phyloP scores from a whole-genome alignment of 495 filamentous ascomycete species.

The Sordaria brevicollis region DNA sequence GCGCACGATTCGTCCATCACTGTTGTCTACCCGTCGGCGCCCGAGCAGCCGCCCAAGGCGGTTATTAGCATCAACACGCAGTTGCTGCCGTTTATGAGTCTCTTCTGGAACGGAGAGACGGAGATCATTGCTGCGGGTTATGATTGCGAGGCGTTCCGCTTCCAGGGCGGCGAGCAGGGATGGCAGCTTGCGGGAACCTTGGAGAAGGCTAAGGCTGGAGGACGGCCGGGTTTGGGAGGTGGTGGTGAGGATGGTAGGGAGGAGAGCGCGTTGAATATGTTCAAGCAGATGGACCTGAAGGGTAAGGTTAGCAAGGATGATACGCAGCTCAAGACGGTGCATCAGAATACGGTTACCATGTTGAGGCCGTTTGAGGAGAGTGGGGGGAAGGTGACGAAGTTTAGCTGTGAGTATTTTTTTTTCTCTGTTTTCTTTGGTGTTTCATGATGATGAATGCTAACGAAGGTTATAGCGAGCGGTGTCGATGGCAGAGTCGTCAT shows the following conservation, averaged over 20 bases:
- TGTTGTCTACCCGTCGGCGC: slow-evolving; percentile 85
- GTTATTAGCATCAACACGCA: slow-evolving; percentile 83
- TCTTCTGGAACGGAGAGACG: slow-evolving; percentile 85
- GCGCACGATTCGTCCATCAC: slow-evolving; percentile 94
- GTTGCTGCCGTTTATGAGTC: slow-evolving; percentile 76
- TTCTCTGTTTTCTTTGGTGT: slow-evolving; percentile 1
- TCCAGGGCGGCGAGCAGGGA: slow-evolving; percentile 68
- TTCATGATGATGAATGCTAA: slow-evolving; percentile 26
- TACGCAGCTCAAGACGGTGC: slow-evolving; percentile 87
- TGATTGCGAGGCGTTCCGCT: slow-evolving; percentile 90
- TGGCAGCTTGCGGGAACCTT: slow-evolving; percentile 82
- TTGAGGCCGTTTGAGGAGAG: slow-evolving; percentile 62
- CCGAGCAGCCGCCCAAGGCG: slow-evolving; percentile 82
- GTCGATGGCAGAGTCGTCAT: slow-evolving; percentile 93
- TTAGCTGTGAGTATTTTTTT: slow-evolving; percentile 65
- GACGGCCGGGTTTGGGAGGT: slow-evolving; percentile 38
- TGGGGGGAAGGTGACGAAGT: slow-evolving; percentile 57
- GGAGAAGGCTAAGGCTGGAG: slow-evolving; percentile 55
- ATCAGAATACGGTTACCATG: slow-evolving; percentile 92
- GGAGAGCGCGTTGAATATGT: slow-evolving; percentile 93
- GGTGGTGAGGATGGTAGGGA: slow-evolving; percentile 33
- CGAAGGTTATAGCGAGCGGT: slow-evolving; percentile 57
- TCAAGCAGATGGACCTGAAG: slow-evolving; percentile 95
- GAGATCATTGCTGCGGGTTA: slow-evolving; percentile 95
- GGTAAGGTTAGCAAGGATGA: slow-evolving; percentile 72